phyloP scores from a whole-genome alignment of 768 basidiomycete genomes.

The Boletus patriciae region DNA sequence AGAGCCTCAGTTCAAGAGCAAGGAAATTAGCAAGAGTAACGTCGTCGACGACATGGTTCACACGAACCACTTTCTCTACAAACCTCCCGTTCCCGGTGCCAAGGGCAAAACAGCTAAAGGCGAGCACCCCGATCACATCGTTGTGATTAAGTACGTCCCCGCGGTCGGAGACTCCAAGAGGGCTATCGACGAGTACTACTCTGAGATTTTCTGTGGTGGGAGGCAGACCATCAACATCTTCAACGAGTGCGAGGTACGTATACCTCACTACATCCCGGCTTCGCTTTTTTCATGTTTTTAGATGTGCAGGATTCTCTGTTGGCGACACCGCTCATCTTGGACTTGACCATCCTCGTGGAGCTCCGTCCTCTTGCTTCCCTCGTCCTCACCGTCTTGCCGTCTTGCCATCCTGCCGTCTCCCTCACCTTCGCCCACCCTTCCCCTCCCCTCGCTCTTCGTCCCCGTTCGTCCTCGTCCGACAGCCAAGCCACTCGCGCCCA shows the following conservation, averaged over 20 bases:
- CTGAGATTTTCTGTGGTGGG: constrained; percentile 96
- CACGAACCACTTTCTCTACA: constrained; percentile 86
- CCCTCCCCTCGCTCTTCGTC: too few relatives aligned
- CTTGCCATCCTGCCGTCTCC: too few relatives aligned
- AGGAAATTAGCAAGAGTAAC: constrained; percentile 96
- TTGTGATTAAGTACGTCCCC: constrained; percentile 96
- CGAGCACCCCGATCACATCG: constrained; percentile 96
- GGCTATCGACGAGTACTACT: constrained; percentile 99
- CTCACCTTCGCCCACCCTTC: too few relatives aligned
- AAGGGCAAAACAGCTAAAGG: constrained; percentile 70
- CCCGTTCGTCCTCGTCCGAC: too few relatives aligned
- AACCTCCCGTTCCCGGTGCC: constrained; percentile 62
- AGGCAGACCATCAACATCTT: constrained; percentile 94
- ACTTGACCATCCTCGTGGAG: constrained; percentile 90
- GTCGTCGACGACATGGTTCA: constrained; percentile 99
- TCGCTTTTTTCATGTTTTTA: not conserved
- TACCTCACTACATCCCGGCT: accelerated
- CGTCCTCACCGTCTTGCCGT: too few relatives aligned
- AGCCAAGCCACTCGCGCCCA: too few relatives aligned
- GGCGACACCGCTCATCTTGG: constrained; percentile 94
- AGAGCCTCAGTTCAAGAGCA: constrained; percentile 93
- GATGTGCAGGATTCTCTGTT: constrained; percentile 79
- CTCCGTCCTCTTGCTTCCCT: too few relatives aligned
- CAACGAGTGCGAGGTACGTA: constrained; percentile 89
- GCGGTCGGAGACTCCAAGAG: constrained; percentile 97